phyloP scores from a whole-genome alignment of 495 filamentous ascomycete species.

The Lineolata rhizophorae region DNA sequence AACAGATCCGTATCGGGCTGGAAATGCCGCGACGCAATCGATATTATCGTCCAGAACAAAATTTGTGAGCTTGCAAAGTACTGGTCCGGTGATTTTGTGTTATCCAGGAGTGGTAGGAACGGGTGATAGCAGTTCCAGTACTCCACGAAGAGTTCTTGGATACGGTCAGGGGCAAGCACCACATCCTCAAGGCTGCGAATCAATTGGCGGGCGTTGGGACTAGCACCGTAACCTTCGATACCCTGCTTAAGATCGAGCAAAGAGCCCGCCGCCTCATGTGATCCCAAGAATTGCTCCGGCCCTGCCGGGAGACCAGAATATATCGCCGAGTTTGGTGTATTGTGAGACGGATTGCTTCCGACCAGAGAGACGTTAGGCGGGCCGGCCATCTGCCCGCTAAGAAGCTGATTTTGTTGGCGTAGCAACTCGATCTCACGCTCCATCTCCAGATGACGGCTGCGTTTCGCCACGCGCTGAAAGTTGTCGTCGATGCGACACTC shows the following conservation, averaged over 20 bases:
- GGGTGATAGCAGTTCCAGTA: slow-evolving; percentile 66
- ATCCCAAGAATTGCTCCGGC: slow-evolving; percentile 39
- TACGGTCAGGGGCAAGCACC: slow-evolving; percentile 45
- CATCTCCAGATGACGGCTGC: slow-evolving; percentile 81
- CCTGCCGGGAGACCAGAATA: slow-evolving; percentile 9
- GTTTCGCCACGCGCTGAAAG: slow-evolving; percentile 84
- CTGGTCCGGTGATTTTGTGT: slow-evolving; percentile 42
- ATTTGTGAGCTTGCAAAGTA: slow-evolving; percentile 54
- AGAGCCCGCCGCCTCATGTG: slow-evolving; percentile 67
- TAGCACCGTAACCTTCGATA: slow-evolving; percentile 20
- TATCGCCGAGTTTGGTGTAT: slow-evolving; percentile 7
- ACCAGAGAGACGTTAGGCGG: slow-evolving; percentile 14
- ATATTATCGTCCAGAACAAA: slow-evolving; percentile 73
- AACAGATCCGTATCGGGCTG: slow-evolving; percentile 40
- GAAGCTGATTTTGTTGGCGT: slow-evolving; percentile 29
- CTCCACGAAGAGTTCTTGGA: slow-evolving; percentile 54
- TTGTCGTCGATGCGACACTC: slow-evolving; percentile 84
- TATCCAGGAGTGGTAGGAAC: slow-evolving; percentile 64
- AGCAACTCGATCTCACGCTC: slow-evolving; percentile 41
- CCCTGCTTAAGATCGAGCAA: slow-evolving; percentile 50
- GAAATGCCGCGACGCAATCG: slow-evolving; percentile 60
- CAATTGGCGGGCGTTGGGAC: slow-evolving; percentile 6
- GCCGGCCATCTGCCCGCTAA: slow-evolving; percentile 12
- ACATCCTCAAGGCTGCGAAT: slow-evolving; percentile 42
- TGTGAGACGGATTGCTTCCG: slow-evolving; percentile 3